These are phyloP conservation scores for Pichia inconspicua DNA, from an alignment of 1,139 yeast species.

Conservation along the genomic window DNA sequence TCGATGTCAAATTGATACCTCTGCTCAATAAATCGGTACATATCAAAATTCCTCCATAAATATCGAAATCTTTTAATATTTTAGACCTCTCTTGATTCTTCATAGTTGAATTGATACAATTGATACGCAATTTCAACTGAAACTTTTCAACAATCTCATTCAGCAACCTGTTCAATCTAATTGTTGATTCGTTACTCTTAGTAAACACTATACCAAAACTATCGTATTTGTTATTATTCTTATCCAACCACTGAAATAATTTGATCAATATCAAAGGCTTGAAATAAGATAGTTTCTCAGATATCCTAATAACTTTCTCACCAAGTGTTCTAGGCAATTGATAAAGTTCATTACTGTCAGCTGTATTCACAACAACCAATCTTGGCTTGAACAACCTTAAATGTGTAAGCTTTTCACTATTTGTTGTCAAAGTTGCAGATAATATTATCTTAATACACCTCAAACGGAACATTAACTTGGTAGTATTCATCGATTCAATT, in stretches of 20 bases:
- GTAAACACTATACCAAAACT: conserved; percentile 58
- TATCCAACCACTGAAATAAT: conserved; percentile 32
- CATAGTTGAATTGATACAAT: conserved; percentile 31
- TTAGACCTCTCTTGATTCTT: conserved; percentile 20
- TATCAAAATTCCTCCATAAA: conserved; percentile 44
- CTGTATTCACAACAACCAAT: conserved; percentile 59
- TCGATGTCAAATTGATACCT: conserved; percentile 75
- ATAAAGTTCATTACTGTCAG: conserved; percentile 42
- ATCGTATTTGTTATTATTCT: conserved; percentile 16
- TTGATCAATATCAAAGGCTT: conserved; percentile 70
- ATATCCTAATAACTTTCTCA: conserved; percentile 44
- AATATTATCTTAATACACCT: conserved; percentile 59
- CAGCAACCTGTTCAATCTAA: conserved; percentile 62
- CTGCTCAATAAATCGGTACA: conserved; percentile 93
- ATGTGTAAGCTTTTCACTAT: conserved; percentile 75
- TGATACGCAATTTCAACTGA: conserved; percentile 18
- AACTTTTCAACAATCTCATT: conserved; percentile 14
- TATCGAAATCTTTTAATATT: conserved; percentile 46
- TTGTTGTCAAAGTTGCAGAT: conserved; percentile 90
- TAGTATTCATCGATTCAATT: conserved; percentile 32
- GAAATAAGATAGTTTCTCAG: conserved; percentile 48
- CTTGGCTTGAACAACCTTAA: conserved; percentile 63
- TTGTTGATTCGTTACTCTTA: conserved; percentile 79
- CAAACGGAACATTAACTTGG: conserved; percentile 25
- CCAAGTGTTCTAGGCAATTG: conserved; percentile 47